Percentiles rank a stretch among this genome's conserved stretches.
Conservation (phyloP, 1,284 basidiomycete species). For the Rhodotorula sp. region DNA sequence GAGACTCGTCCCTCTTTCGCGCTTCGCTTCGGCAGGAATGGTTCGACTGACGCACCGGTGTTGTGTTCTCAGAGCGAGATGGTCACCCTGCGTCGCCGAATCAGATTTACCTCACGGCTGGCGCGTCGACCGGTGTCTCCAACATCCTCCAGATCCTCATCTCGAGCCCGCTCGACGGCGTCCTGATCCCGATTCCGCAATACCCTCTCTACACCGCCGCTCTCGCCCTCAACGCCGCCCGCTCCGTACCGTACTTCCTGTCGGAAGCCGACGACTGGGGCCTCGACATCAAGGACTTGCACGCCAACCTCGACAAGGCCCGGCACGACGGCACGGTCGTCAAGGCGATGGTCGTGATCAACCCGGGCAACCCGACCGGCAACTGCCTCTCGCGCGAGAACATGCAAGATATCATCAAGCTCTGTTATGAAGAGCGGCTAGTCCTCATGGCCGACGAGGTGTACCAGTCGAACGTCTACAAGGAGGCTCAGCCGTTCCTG, state of each 20-base stretch:
- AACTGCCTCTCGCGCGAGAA: constrained; percentile 68
- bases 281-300: constrained; percentile 70
- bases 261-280: constrained; percentile 81
- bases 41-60: neutral
- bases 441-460: constrained; percentile 92
- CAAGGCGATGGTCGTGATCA: constrained; percentile 88
- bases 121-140: constrained; percentile 88
- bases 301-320: constrained; percentile 66
- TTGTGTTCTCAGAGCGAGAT: constrained; percentile 66
- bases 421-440: constrained; percentile 81
- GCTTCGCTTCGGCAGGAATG: neutral
- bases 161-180: constrained; percentile 61
- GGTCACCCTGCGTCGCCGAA: constrained; percentile 79
- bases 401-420: constrained; percentile 68
- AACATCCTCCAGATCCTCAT: constrained; percentile 82
- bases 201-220: constrained; percentile 97
- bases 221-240: constrained; percentile 77
- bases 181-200: constrained; percentile 96
- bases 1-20: constrained; percentile 44
- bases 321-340: constrained; percentile 63
- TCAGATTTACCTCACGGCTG: constrained; percentile 89
- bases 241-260: constrained; percentile 84
- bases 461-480: constrained; percentile 88
- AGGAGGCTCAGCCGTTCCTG: constrained; percentile 68
- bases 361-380: constrained; percentile 94